phyloP scores from a whole-genome alignment of 768 basidiomycete genomes.

The Boletus barrowsii region DNA sequence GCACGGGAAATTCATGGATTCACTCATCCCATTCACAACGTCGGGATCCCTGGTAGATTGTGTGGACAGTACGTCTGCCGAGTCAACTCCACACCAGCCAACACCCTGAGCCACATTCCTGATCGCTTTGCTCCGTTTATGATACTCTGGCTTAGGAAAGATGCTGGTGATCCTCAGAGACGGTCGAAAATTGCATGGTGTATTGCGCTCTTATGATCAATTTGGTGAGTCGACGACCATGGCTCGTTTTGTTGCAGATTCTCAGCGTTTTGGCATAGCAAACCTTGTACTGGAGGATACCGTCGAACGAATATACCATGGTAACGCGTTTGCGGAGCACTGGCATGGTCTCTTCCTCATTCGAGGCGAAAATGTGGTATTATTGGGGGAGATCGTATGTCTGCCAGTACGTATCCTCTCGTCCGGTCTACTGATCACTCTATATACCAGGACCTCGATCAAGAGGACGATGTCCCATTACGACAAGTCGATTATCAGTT shows the following conservation, averaged over 20 bases:
- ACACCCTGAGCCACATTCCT: constrained; percentile 45
- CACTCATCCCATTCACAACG: constrained; percentile 96
- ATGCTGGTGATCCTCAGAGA: constrained; percentile 97
- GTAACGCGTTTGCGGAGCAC: constrained; percentile 81
- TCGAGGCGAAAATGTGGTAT: constrained; percentile 96
- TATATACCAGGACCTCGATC: constrained; percentile 74
- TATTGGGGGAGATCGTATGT: constrained; percentile 94
- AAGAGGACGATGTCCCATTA: constrained; percentile 84
- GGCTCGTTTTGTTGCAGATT: background rate
- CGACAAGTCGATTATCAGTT: constrained; percentile 69
- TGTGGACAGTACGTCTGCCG: constrained; percentile 97
- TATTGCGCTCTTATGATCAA: constrained; percentile 96
- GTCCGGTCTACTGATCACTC: constrained; percentile 2
- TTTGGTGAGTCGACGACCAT: constrained; percentile 64
- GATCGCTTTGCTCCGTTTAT: constrained; percentile 31
- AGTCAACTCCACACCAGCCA: constrained; percentile 45
- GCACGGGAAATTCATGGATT: constrained; percentile 66
- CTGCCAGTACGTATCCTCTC: constrained; percentile 2
- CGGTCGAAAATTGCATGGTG: constrained; percentile 94
- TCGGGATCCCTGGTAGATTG: constrained; percentile 98
- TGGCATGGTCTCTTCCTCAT: constrained; percentile 91
- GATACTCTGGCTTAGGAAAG: constrained; percentile 68
- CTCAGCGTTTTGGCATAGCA: constrained; percentile 46
- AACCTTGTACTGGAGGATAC: constrained; percentile 97
- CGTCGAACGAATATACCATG: constrained; percentile 91